Conservation (phyloP, 257 asterid genomes). For the Knoxia roxburghii region DNA sequence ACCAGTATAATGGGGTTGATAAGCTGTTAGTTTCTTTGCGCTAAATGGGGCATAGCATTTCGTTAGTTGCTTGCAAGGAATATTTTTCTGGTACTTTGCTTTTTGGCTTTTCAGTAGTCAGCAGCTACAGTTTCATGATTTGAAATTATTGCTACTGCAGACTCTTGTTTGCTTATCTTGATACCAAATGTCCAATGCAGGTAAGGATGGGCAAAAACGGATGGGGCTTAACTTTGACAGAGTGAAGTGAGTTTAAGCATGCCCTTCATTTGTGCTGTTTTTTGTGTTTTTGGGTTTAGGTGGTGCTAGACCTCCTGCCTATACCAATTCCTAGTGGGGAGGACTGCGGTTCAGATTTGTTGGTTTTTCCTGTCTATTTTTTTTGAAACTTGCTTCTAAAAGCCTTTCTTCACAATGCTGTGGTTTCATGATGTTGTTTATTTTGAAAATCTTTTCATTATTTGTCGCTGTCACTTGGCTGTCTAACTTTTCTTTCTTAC, state of each 20-base stretch:
- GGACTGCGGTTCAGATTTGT: not conserved
- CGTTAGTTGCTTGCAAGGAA: not conserved
- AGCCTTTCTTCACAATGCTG: not conserved
- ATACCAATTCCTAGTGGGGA: not conserved
- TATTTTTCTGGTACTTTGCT: not conserved
- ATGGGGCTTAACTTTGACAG: constrained; percentile 94
- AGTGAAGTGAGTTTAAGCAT: constrained; percentile 49
- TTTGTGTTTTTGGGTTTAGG: not conserved
- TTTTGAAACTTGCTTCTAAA: no score
- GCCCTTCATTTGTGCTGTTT: not conserved
- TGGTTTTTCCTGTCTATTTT: not conserved
- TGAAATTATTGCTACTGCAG: not conserved
- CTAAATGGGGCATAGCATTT: not conserved
- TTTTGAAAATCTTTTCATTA: not conserved
- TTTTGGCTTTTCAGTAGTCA: not conserved
- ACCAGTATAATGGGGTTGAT: not conserved
- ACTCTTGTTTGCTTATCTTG: no score
- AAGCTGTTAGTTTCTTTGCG: no score
- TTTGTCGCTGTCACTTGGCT: not conserved
- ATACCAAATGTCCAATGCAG: constrained; percentile 32
- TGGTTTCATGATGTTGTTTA: not conserved
- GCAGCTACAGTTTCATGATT: not conserved
- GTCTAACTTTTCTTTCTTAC: not conserved
- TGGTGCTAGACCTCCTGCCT: not conserved
- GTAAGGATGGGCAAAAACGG: constrained; percentile 91